Conservation (phyloP, 495 filamentous ascomycete species). For the Copromyces sp. region DNA sequence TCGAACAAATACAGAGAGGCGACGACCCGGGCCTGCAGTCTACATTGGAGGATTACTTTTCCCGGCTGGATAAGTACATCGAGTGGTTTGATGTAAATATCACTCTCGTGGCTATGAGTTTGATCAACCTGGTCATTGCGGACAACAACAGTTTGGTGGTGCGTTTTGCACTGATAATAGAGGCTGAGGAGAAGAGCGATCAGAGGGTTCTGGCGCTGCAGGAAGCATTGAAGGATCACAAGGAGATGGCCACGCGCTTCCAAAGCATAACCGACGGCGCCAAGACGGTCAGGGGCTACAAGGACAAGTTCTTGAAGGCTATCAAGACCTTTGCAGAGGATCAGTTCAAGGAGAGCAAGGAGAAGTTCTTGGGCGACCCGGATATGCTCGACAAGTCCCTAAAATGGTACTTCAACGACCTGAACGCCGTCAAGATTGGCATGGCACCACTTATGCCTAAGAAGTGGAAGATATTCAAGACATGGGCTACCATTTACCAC, state of each 20-base stretch:
- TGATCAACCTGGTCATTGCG: conserved; percentile 73
- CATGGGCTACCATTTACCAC: conserved; percentile 84
- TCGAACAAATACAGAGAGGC: conserved; percentile 80
- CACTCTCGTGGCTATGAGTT: conserved; percentile 73
- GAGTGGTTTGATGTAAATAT: conserved; percentile 95
- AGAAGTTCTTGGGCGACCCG: conserved; percentile 72
- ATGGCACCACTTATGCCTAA: conserved; percentile 87
- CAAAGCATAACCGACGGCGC: conserved; percentile 89
- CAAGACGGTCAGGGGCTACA: conserved; percentile 88
- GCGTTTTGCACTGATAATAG: conserved; percentile 78
- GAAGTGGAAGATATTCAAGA: conserved; percentile 94
- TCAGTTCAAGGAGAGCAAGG: conserved; percentile 63
- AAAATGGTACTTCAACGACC: conserved; percentile 95
- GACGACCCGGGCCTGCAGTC: conserved; percentile 61
- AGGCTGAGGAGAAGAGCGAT: conserved; percentile 94
- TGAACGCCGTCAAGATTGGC: conserved; percentile 81
- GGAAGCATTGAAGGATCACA: conserved; percentile 88
- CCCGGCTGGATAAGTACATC: conserved; percentile 74
- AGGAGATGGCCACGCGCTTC: conserved; percentile 84
- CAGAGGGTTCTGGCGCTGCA: conserved; percentile 81
- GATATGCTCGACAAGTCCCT: conserved; percentile 74
- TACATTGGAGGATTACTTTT: conserved; percentile 82
- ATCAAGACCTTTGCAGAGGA: conserved; percentile 62
- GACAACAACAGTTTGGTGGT: conserved; percentile 87
- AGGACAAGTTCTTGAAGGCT: conserved; percentile 80